Base-by-base conservation (phyloP, 352 stramenopile species). In the Globisporangium camurandrum region DNA sequence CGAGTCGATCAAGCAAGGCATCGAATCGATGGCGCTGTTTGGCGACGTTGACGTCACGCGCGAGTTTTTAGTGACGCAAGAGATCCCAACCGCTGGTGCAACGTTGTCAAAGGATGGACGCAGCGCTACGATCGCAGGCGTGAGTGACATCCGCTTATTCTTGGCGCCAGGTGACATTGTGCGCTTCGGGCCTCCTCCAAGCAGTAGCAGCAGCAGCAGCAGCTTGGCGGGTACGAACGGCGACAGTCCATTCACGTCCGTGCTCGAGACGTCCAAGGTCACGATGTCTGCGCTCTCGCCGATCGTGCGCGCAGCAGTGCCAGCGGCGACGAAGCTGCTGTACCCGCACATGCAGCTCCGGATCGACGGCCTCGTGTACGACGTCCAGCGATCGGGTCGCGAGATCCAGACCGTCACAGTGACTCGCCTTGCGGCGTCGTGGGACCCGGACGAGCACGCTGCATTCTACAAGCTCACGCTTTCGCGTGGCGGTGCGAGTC, bases 301-400 rank as follows among this genome's bases (percentile, higher is more conserved):
- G 3, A 60, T 86, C 12, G 56, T 92, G 2, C 46, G 30, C 10
- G 61, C 66, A 2, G 43, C 49, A 0, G 44, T 50, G 16, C 28
- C 53, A 20, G 61, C 49, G 0, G 62, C 86, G 0, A 81, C 71
- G 19, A 76, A 62, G 41, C 30, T 78, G 38, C 52, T 97, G 2
- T 92, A 70, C 51, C 75, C 88, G 27, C 78, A 71, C 26, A 89
- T 96, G 70, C 67, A 75, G 23, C 51, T 98, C 7, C 83, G 92
- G 9, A 78, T 98, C 30, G 88, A 92, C 54, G 92, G 84, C 0
- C 69, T 94, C 23, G 66, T 63, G 4, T 98, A 98, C 57, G 66
- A 67, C 0, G 66, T 98, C 0, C 59, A 85, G 34, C 84, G 78
- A 24, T 96, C 92, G 4, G 91, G 94, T 7, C 68, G 87, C 27